These are phyloP conservation scores for Eragrostis nindensis DNA, from an alignment of 176 grass and related monocot species.

Conservation along the genomic window DNA sequence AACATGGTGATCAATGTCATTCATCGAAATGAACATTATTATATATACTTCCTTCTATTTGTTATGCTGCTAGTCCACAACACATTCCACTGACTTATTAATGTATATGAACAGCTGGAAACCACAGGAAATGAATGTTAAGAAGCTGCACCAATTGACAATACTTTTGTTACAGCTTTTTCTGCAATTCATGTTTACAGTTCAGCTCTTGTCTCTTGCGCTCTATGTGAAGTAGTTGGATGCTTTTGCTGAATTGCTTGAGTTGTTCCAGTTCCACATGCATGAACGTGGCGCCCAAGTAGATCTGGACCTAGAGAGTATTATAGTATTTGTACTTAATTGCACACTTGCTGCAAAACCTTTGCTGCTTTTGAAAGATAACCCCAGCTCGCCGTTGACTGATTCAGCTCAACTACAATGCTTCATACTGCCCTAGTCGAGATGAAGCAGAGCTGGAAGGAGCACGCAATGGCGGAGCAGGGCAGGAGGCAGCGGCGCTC, in stretches of 20 bases:
- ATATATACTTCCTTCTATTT: background rate
- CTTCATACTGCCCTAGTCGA: background rate
- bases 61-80: background rate
- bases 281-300: background rate
- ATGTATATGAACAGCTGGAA: background rate
- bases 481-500: constrained; percentile 21
- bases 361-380: constrained; percentile 38
- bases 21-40: background rate
- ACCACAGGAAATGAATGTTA: background rate
- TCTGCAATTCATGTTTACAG: background rate
- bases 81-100: background rate
- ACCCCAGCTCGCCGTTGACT: background rate
- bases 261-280: no score
- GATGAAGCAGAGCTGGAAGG: background rate
- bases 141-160: background rate
- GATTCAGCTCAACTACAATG: background rate
- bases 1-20: background rate
- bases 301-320: no score
- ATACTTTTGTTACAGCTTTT: background rate
- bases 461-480: constrained; percentile 33
- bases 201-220: background rate
- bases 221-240: background rate
- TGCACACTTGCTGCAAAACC: constrained; percentile 22
- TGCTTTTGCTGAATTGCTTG: background rate
- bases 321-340: no score